These are phyloP conservation scores for Scytalidium lignicola DNA, from an alignment of 2,329 filamentous ascomycete genomes.

Conservation along the genomic window DNA sequence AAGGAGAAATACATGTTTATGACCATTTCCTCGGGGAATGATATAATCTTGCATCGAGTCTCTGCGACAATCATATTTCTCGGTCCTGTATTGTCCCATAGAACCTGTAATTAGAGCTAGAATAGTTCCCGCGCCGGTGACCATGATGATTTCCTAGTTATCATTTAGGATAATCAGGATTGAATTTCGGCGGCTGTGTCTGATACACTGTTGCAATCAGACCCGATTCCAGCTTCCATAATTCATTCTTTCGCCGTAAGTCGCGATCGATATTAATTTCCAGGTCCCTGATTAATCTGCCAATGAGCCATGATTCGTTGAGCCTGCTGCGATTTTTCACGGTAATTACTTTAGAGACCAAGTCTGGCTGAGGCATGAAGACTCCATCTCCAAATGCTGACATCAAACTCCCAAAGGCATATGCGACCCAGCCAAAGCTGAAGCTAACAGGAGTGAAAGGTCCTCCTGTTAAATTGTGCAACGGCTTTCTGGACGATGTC, in stretches of 20 bases:
- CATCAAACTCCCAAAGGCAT: constrained; percentile 15
- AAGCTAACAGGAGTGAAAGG: constrained; percentile 26
- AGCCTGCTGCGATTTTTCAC: constrained; percentile 30
- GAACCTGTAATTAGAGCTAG: constrained; percentile 31
- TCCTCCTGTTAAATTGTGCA: constrained; percentile 25
- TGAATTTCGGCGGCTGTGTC: too few species aligned
- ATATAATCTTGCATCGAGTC: constrained; percentile 20
- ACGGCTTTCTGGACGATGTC: constrained; percentile 29
- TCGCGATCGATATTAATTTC: constrained; percentile 18
- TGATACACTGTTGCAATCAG: too few species aligned
- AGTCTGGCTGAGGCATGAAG: constrained; percentile 31
- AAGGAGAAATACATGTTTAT: constrained; percentile 29
- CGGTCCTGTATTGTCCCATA: constrained; percentile 36
- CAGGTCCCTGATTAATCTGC: constrained; percentile 36
- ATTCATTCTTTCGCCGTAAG: background rate
- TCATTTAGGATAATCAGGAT: too few species aligned
- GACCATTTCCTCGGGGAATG: constrained; percentile 37
- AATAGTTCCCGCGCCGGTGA: constrained; percentile 32
- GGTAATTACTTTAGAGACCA: constrained; percentile 31
- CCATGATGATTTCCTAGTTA: constrained; percentile 30
- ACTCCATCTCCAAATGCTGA: constrained; percentile 23
- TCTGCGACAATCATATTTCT: constrained; percentile 38
- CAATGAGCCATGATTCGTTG: constrained; percentile 38
- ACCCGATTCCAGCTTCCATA: too few species aligned
- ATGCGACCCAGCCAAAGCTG: constrained; percentile 29